These are phyloP conservation scores for Salix purpurea DNA, from an alignment of 345 rosid species.

Conservation along the genomic window DNA sequence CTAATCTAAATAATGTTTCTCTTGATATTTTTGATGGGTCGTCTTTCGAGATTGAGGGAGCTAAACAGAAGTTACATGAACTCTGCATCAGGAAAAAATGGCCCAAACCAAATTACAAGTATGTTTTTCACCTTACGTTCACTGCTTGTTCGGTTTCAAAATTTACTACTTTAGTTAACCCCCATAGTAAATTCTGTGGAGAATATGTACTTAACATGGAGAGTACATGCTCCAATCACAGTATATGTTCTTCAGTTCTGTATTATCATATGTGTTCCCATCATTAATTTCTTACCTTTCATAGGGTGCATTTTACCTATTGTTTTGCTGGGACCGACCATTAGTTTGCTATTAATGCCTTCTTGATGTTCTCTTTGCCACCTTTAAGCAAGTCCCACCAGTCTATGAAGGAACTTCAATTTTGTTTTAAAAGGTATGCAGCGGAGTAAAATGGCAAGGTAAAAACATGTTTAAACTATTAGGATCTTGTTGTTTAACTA, in stretches of 20 bases:
- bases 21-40: slow-evolving; percentile 14
- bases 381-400: background rate
- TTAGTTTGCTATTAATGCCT: background rate
- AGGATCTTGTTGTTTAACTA: too few relatives aligned
- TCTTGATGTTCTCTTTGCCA: background rate
- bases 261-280: background rate
- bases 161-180: too few relatives aligned
- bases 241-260: too few relatives aligned
- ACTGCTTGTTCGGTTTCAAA: background rate
- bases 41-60: slow-evolving; percentile 33
- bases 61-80: slow-evolving; percentile 59
- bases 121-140: slow-evolving; percentile 1
- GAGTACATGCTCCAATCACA: too few relatives aligned
- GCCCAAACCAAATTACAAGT: slow-evolving; percentile 66
- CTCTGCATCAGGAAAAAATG: slow-evolving; percentile 58
- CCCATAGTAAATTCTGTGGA: background rate
- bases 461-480: too few relatives aligned
- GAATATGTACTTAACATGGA: background rate
- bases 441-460: background rate
- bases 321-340: background rate
- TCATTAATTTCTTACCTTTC: background rate
- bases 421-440: background rate
- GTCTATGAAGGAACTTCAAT: background rate
- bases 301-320: background rate
- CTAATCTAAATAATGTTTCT: slow-evolving; percentile 1